phyloP scores from a whole-genome alignment of 1,139 yeast species.

The Geotrichum aggregatum region DNA sequence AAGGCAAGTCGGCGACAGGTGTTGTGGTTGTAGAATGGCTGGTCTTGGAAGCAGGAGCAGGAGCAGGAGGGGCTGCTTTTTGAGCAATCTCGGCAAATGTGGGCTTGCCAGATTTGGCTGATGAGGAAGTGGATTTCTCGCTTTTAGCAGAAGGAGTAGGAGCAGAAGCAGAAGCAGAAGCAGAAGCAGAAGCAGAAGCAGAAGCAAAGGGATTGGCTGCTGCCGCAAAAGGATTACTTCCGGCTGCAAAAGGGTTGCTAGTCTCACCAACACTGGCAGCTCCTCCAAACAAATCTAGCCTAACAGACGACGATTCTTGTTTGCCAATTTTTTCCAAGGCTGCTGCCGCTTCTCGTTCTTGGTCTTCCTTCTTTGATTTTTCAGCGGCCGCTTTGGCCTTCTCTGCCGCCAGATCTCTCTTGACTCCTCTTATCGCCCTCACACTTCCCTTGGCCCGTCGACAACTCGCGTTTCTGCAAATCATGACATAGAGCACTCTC shows the following conservation, averaged over 20 bases:
- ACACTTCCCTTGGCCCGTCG: constrained; percentile 55
- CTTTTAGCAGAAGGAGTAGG: no score
- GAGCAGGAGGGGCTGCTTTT: constrained; percentile 3
- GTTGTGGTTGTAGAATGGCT: background rate
- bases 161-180: background rate
- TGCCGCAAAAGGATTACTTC: constrained; percentile 12
- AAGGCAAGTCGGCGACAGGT: background rate
- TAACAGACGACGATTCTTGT: background rate
- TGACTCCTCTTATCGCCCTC: constrained; percentile 38
- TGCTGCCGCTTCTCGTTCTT: background rate
- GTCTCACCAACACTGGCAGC: background rate
- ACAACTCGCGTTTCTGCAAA: constrained; percentile 63
- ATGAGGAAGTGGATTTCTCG: background rate
- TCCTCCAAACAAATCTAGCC: background rate
- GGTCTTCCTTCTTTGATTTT: constrained; percentile 1
- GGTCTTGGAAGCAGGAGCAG: background rate
- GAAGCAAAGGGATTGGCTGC: constrained; percentile 14
- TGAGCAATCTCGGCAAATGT: constrained; percentile 10
- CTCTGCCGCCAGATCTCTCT: constrained; percentile 41
- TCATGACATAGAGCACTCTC: constrained; percentile 73
- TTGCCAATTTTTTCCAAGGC: background rate
- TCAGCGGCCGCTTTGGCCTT: constrained; percentile 33
- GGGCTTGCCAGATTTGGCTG: background rate
- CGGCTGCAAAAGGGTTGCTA: constrained; percentile 16
- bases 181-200: background rate